Base-by-base conservation (phyloP, 2,329 filamentous ascomycete species). In the Plenodomus biglobosus region DNA sequence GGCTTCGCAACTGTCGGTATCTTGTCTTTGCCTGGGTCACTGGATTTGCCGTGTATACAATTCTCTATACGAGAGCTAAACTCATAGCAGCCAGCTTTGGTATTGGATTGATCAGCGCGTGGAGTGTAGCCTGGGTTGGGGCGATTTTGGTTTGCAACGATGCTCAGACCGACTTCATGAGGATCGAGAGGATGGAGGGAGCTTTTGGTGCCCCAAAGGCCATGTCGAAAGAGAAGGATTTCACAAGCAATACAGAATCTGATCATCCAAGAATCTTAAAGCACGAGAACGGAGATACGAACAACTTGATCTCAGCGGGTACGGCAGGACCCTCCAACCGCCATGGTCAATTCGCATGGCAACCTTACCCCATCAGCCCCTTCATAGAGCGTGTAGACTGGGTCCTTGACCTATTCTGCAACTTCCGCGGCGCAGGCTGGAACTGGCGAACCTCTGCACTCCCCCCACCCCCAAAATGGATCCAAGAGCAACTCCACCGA, bases 371-470 rank as follows among this genome's bases (percentile, higher is more conserved):
- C 0, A 34, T 58, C 3, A 51, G 56, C 3, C 66, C 75, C 2
- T 75, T 83, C 34, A 59, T 69, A 18, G 78, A 83, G 53, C 78
- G 82, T 15, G 56, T 85, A 16, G 78, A 83, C 48, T 86, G 83
- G 82, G 74, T 79, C 3, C 55, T 76, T 10, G 82, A 84, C 48
- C 65, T 84, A 32, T 75, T 83, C 51, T 76, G 75, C 62, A 83
- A 78, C 59, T 81, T 85, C 58, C 76, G 83, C 39, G 83, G 83
- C 8, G 75, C 80, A 27, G 80, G 80, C 52, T 85, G 83, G 83
- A 81, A 78, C 58, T 84, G 81, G 75, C 75, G 82, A 4, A 76
- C 76, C 19, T 71, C 76, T 13, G 75, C 74, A 7, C 66, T 83
- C 1, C 72, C 76, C 1, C 70, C 75, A 3, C 72, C 74, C 15